A percentile compares a stretch with the other conserved stretches of the same genome.
Evolutionary conservation across 345 rosid species (phyloP).

Genomic region (Populus euphratica): DNA sequence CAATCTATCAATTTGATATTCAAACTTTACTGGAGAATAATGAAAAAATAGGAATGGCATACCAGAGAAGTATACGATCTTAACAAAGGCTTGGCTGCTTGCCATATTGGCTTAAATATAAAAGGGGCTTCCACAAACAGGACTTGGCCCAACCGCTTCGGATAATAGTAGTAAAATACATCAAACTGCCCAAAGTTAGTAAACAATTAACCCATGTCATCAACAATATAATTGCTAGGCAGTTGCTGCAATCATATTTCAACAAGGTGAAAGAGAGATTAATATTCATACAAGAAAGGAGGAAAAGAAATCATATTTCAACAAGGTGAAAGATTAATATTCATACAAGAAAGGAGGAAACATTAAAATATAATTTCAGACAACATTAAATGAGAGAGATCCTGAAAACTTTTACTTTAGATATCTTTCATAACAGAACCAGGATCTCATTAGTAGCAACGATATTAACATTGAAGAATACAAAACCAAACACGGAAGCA

Average conservation of each 20-base stretch:
- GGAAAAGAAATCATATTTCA: not conserved
- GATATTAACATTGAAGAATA: not conserved
- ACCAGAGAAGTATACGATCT: slow-evolving; percentile 83
- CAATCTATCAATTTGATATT: not conserved
- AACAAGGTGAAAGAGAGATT: not conserved
- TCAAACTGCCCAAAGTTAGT: slow-evolving; percentile 57
- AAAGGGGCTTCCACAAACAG: slow-evolving; percentile 93
- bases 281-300: too few relatives aligned
- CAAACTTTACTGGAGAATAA: not conserved
- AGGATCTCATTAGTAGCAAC: not conserved
- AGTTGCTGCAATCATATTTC: not conserved
- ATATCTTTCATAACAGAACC: not conserved
- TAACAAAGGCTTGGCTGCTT: slow-evolving; percentile 65
- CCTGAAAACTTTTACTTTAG: too few relatives aligned
- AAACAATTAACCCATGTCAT: slow-evolving; percentile 12
- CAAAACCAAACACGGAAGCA: not conserved
- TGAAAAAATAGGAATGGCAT: slow-evolving; percentile 10
- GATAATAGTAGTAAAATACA: slow-evolving; percentile 81
- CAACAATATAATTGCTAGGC: not conserved
- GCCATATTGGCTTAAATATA: slow-evolving; percentile 80
- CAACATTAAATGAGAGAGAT: not conserved
- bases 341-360: not conserved
- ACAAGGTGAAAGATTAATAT: not conserved
- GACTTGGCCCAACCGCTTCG: slow-evolving; percentile 77
- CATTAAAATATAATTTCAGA: not conserved